Evolutionary conservation across 2,329 filamentous ascomycete species (phyloP), one percentile per base, ranked within the genome.

Genomic region (Zasmidium citrigriseum): DNA sequence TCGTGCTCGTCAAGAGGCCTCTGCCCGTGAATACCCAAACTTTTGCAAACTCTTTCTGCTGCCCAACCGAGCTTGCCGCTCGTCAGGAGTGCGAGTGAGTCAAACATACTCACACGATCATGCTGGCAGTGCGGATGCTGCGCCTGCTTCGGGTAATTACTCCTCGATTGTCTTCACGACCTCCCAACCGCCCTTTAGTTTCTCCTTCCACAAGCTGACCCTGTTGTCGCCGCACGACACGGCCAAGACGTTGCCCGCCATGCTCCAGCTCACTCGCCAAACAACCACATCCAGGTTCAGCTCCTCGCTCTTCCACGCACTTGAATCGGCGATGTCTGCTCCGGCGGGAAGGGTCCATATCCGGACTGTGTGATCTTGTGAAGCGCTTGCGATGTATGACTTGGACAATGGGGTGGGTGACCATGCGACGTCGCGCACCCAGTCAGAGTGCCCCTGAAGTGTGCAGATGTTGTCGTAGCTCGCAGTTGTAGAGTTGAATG

Each of bases 161-260:
- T 75, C 73, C 59, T 96, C 93, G 73, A 99, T 93, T 59, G 91
- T 92, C 85, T 96, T 97, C 66, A 98, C 91, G 70, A 90, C 91
- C 78, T 98, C 93, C 95, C 95, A 99, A 73, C 96, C 91, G 55
- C 95, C 95, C 74, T 89, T 90, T 68, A 99, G 80, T 74, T 96
- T 96, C 84, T 99, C 95, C 84, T 98, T 99, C 93, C 93, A 99
- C 75, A 99, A 77, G 54, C 89, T 96, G 56, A 99, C 93, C 79
- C 96, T 93, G 82, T 99, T 99, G 78, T 99, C 93, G 23, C 89
- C 91, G 41, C 91, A 91, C 72, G 90, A 95, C 62, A 97, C 91
- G 10, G 95, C 95, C 68, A 99, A 82, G 20, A 98, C 93, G 74
- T 99, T 99, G 53, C 95, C 95, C 75, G 91, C 96, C 72, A 98